phyloP scores from a whole-genome alignment of 805 yeast genomes.

The Lipomyces lipofer region DNA sequence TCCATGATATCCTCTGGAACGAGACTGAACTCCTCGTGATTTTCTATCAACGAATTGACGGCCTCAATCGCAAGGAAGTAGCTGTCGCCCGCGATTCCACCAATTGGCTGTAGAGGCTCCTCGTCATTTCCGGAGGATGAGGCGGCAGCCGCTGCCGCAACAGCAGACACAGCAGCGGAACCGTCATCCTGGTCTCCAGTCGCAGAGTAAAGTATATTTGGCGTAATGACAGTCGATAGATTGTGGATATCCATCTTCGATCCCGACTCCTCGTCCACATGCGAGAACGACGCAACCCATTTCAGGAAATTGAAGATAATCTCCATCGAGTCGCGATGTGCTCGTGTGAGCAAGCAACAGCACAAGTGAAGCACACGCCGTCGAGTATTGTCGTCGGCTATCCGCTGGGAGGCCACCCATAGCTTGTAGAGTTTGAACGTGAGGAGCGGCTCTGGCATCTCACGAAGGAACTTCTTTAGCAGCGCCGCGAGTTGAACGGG shows the following conservation, averaged over 20 bases:
- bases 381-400: conserved; percentile 46
- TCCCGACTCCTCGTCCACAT: conserved; percentile 83
- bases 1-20: conserved; percentile 66
- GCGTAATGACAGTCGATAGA: conserved; percentile 92
- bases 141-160: conserved; percentile 31
- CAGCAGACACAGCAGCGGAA: conserved; percentile 27
- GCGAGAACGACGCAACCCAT: conserved; percentile 96
- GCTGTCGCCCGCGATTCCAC: conserved; percentile 54
- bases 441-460: conserved; percentile 86
- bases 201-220: conserved; percentile 71
- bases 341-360: conserved; percentile 76
- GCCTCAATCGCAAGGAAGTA: conserved; percentile 91
- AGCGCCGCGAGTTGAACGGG: conserved; percentile 93
- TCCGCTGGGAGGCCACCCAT: conserved; percentile 51
- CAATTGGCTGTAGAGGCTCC: conserved; percentile 24
- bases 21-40: conserved; percentile 73
- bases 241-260: conserved; percentile 97
- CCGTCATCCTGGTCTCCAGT: conserved; percentile 29
- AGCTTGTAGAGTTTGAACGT: conserved; percentile 72
- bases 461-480: conserved; percentile 86
- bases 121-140: conserved; percentile 36
- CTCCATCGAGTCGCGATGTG: conserved; percentile 81
- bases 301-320: conserved; percentile 80
- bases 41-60: conserved; percentile 75
- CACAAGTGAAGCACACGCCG: conserved; percentile 60